Percentiles rank a stretch among this genome's conserved stretches.
phyloP scores from a whole-genome alignment of 495 filamentous ascomycete genomes.

The Evernia prunastri region DNA sequence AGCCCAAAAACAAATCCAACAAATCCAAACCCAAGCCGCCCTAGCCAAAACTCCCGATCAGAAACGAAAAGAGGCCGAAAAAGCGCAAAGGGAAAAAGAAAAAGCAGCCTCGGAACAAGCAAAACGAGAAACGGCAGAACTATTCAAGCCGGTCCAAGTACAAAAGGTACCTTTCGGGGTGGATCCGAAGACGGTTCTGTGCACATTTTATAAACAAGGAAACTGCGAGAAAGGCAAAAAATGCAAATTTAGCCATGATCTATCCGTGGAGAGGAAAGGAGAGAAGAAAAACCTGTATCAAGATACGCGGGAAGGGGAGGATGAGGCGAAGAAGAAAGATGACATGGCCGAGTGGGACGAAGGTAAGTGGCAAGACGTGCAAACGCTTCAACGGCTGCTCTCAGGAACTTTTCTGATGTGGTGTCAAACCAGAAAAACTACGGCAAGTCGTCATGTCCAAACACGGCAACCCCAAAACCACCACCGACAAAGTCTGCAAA shows the following conservation, averaged over 20 bases:
- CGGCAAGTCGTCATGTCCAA: constrained; percentile 85
- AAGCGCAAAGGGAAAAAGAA: constrained; percentile 73
- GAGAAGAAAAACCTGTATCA: constrained; percentile 90
- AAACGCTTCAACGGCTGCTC: neutral
- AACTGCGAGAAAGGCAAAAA: constrained; percentile 95
- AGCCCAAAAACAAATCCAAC: constrained; percentile 82
- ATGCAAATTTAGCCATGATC: constrained; percentile 96
- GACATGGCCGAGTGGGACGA: constrained; percentile 96
- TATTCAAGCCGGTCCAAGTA: constrained; percentile 90
- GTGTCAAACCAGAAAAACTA: constrained; percentile 58
- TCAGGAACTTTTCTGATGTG: neutral
- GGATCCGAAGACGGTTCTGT: constrained; percentile 97
- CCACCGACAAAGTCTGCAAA: constrained; percentile 98
- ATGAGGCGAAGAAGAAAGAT: constrained; percentile 77
- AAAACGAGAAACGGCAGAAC: constrained; percentile 66
- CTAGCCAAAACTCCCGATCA: constrained; percentile 70
- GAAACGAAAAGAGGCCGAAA: constrained; percentile 87
- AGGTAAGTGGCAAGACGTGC: constrained; percentile 15
- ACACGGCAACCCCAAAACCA: constrained; percentile 92
- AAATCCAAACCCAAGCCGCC: constrained; percentile 63
- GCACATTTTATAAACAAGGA: constrained; percentile 92
- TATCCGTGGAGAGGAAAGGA: constrained; percentile 79
- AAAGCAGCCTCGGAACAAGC: constrained; percentile 82
- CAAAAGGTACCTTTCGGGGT: constrained; percentile 98
- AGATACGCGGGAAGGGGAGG: constrained; percentile 65